Percentiles rank a stretch among this genome's conserved stretches.
phyloP scores from a whole-genome alignment of 23 red algal species.

The Porphyridium purpureum region DNA sequence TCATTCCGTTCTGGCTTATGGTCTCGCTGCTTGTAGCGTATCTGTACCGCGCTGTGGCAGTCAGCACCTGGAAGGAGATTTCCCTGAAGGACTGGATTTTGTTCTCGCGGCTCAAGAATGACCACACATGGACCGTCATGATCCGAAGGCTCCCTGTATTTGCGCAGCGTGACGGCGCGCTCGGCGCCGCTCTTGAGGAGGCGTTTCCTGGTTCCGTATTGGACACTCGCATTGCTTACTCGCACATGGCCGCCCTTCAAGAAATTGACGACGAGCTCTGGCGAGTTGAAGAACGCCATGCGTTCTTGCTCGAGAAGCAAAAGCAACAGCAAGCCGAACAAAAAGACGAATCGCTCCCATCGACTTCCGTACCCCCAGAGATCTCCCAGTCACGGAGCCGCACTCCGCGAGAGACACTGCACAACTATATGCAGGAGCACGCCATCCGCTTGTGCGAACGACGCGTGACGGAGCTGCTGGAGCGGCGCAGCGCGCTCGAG shows the following conservation, averaged over 20 bases:
- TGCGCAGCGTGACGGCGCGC: not conserved
- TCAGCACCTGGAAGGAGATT: not conserved
- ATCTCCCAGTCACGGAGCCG: too few species aligned
- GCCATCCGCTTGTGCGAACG: too few species aligned
- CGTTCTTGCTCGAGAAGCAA: too few species aligned
- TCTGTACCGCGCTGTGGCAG: not conserved
- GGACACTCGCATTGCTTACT: not conserved
- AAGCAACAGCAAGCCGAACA: too few species aligned
- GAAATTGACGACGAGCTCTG: too few species aligned
- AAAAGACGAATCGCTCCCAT: too few species aligned
- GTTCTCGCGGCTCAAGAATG: not conserved
- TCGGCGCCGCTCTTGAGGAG: not conserved
- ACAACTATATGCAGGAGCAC: too few species aligned
- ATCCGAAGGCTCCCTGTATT: not conserved
- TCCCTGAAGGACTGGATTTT: not conserved
- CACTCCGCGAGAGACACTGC: too few species aligned
- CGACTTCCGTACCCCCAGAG: too few species aligned
- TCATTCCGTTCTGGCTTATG: not conserved
- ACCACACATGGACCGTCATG: not conserved
- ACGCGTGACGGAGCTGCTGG: too few species aligned
- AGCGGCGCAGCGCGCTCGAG: too few species aligned
- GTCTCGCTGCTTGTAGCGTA: not conserved
- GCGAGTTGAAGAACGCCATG: too few species aligned
- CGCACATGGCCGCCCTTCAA: not conserved
- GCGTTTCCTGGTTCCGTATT: slow-evolving; percentile 1